These are phyloP conservation scores for Xylaria sp. DNA, from an alignment of 2,329 filamentous ascomycete species.

Conservation along the genomic window DNA sequence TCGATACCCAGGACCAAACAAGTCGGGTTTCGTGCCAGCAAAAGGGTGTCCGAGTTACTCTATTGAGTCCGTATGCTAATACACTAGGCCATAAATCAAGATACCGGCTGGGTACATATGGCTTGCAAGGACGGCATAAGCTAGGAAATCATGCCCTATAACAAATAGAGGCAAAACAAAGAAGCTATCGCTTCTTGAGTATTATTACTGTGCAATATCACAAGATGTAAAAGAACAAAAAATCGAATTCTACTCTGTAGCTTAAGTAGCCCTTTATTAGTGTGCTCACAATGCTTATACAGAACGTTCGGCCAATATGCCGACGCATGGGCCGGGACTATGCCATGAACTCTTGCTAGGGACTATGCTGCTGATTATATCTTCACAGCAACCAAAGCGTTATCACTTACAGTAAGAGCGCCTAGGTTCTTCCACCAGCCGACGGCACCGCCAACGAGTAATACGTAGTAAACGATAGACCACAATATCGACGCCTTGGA, in stretches of 20 bases:
- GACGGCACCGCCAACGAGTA: conserved; percentile 77
- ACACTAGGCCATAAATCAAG: background rate
- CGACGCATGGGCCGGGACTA: background rate
- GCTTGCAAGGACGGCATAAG: background rate
- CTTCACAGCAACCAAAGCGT: conserved; percentile 57
- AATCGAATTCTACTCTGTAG: conserved; percentile 20
- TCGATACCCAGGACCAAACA: conserved; percentile 16
- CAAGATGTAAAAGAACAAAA: background rate
- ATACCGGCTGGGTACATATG: background rate
- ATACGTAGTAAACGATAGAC: conserved; percentile 81
- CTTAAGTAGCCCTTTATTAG: background rate
- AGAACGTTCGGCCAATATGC: background rate
- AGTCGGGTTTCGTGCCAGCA: background rate
- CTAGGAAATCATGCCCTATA: conserved; percentile 9
- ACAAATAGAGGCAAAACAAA: conserved; percentile 17
- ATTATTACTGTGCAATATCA: conserved; percentile 10
- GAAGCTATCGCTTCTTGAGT: conserved; percentile 11
- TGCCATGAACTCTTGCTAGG: background rate
- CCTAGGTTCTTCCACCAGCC: conserved; percentile 79
- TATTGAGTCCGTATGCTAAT: background rate
- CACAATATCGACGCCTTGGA: conserved; percentile 61
- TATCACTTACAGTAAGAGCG: conserved; percentile 73
- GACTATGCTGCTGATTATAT: conserved; percentile 38
- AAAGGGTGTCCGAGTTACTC: background rate
- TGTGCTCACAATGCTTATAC: conserved; percentile 4